Evolutionary conservation across 441 rosid species (phyloP).

Genomic region (Aleurites moluccanus): DNA sequence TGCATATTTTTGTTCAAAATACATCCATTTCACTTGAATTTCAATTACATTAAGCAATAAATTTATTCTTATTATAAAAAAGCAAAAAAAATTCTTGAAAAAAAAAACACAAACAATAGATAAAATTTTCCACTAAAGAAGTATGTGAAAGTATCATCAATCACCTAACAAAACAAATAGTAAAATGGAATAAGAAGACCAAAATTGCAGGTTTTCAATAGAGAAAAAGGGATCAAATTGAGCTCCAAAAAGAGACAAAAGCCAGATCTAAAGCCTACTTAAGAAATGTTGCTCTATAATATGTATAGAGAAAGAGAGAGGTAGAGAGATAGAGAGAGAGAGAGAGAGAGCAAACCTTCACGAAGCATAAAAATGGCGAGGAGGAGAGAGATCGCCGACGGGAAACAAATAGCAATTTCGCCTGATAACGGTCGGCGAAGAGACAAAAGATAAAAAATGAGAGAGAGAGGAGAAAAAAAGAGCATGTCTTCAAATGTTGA

Average conservation of each 20-base stretch:
- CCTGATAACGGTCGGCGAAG: conserved; percentile 36
- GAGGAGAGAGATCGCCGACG: conserved; percentile 23
- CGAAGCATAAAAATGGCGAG: not conserved
- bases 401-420: conserved; percentile 16
- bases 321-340: too few relatives aligned
- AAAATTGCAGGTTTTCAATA: not conserved
- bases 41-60: conserved; percentile 4
- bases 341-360: conserved; percentile 14
- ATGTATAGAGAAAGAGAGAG: not conserved
- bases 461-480: conserved; percentile 28
- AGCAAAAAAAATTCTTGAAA: not conserved
- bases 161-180: not conserved
- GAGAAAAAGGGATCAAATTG: conserved; percentile 1
- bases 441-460: conserved; percentile 9
- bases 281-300: not conserved
- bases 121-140: conserved; percentile 15
- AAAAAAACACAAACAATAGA: not conserved
- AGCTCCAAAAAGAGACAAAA: not conserved
- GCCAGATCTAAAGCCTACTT: conserved; percentile 36
- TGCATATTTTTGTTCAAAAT: not conserved
- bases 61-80: too few relatives aligned
- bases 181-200: not conserved
- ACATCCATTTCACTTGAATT: conserved; percentile 1
- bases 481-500: not conserved
- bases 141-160: not conserved